phyloP scores from a whole-genome alignment of 306 rosid genomes.

The Cucurbita pepo region DNA sequence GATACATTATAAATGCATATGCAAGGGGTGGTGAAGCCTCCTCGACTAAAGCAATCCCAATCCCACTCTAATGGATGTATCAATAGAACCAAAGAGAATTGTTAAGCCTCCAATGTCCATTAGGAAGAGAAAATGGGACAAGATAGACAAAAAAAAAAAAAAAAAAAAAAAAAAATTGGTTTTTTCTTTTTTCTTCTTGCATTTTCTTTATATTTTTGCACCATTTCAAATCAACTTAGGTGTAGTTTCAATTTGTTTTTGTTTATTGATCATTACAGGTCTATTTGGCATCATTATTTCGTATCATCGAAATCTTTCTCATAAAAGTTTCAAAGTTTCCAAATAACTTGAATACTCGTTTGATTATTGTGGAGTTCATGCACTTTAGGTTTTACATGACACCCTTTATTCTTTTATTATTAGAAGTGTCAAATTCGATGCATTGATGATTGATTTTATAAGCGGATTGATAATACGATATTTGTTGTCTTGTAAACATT shows the following conservation, averaged over 20 bases:
- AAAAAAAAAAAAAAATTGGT: too few relatives aligned
- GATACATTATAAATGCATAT: too few relatives aligned
- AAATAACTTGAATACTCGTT: background rate
- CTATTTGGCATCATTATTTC: constrained; percentile 54
- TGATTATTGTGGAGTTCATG: background rate
- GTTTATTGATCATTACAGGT: constrained; percentile 51
- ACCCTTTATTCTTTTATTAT: too few relatives aligned
- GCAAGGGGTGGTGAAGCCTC: too few relatives aligned
- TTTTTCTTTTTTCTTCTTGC: constrained; percentile 38
- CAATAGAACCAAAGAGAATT: background rate
- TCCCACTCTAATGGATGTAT: too few relatives aligned
- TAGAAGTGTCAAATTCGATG: too few relatives aligned
- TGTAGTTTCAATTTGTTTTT: constrained; percentile 35
- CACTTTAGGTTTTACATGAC: background rate
- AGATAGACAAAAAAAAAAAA: constrained; percentile 32
- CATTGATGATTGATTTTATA: too few relatives aligned
- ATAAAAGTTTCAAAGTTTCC: constrained; percentile 1
- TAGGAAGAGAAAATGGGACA: background rate
- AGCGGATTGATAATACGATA: too few relatives aligned
- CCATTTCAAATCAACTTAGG: constrained; percentile 57
- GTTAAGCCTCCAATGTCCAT: background rate
- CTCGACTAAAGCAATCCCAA: too few relatives aligned
- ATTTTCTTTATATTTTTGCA: constrained; percentile 39
- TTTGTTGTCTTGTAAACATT: too few relatives aligned
- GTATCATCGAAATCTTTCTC: constrained; percentile 70